Evolutionary conservation across 805 yeast species (phyloP), one percentile per base, ranked within the genome.

Genomic region (Suhomyces prunicola): DNA sequence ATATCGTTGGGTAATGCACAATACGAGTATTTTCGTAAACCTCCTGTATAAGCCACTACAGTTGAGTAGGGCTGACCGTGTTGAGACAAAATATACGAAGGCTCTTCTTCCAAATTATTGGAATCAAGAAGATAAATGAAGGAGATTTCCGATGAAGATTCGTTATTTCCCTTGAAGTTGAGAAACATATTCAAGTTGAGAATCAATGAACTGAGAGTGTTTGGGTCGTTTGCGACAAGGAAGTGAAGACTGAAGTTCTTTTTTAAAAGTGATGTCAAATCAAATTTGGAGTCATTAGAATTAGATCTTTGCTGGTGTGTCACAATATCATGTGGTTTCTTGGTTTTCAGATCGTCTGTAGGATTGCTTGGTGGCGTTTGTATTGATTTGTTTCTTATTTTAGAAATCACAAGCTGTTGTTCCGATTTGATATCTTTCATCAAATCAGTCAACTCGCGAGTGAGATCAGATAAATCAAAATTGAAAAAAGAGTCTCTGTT

Each of bases 361-460:
- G 33, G 17, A 23, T 26, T 40, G 17, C 10, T 12, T n/a, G 40
- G 27, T n/a, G 19, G n/a, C 2, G n/a, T 13, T 12, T 29, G 15
- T n/a, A 12, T 26, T 8, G 12, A 6, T 13, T 33, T 15, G 40
- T 41, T 40, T 26, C 40, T 44, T 12, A 48, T 17, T 31, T 42
- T 49, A 19, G 50, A 47, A 41, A 49, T 41, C 39, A 53, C 35
- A 6, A 6, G 9, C 13, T 46, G 49, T 41, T 57, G 60, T 35
- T 51, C 47, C 15, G 24, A 44, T 40, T 56, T 58, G 36, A 58
- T 53, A 6, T 44, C 44, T n/a, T 40, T 46, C 33, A 58, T 47
- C 27, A 83, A 52, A 81, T 70, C 52, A 79, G 88, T 79, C 53
- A 86, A 71, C 57, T 83, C 87, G 15, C 82, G 61, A n/a, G 89